A percentile compares a stretch with the other conserved stretches of the same genome.
These are phyloP conservation scores for Vaccinium darrowii DNA, from an alignment of 148 eudicot genomes.

Conservation along the genomic window DNA sequence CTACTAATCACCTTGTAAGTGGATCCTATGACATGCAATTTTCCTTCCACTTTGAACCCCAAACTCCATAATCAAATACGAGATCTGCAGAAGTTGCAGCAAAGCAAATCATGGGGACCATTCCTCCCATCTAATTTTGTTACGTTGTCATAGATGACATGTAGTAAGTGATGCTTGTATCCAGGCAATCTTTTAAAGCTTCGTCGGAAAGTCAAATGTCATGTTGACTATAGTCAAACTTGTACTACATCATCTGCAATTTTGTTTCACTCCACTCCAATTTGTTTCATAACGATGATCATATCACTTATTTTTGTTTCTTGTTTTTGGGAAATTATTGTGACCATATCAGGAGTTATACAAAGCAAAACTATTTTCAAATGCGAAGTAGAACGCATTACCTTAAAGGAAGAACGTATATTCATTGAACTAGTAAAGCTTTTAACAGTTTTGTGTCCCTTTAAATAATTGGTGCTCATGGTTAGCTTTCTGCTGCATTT, in stretches of 20 bases:
- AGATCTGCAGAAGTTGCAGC: background rate
- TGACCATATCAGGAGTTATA: background rate
- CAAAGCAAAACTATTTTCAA: background rate
- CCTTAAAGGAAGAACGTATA: background rate
- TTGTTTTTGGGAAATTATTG: background rate
- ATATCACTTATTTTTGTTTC: background rate
- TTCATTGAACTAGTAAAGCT: background rate
- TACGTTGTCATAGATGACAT: background rate
- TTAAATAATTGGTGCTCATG: background rate
- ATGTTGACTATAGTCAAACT: background rate
- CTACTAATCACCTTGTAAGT: background rate
- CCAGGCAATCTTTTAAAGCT: constrained; percentile 2
- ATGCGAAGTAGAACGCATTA: background rate
- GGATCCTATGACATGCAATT: too few species aligned
- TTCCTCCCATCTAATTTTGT: background rate
- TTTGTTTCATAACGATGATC: background rate
- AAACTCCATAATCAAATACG: background rate
- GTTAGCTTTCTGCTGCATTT: background rate
- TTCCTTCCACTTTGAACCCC: background rate
- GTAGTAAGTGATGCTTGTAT: background rate
- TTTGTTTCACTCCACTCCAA: background rate
- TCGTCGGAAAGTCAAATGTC: background rate
- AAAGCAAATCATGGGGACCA: background rate
- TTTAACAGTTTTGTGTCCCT: background rate
- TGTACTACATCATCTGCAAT: background rate